Conservation (phyloP, 371 early-diverging fungal genomes). For the Mortierella sp. region DNA sequence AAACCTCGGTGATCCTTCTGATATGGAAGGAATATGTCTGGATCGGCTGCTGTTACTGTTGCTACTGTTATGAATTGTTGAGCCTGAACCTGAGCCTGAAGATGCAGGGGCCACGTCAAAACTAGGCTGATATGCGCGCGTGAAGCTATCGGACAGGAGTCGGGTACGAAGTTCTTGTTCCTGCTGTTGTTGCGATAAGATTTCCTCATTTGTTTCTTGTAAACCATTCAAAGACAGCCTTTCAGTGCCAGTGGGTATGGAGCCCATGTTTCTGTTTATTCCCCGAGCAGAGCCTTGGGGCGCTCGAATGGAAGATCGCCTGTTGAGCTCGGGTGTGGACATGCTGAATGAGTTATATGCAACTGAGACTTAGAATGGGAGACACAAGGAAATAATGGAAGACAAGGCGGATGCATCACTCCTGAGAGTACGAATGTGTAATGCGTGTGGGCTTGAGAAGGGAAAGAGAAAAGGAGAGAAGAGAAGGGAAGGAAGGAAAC, state of each 20-base stretch:
- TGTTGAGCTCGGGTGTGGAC: constrained; percentile 23
- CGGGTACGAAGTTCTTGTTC: constrained; percentile 20
- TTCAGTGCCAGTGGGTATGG: neutral
- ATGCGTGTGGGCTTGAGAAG: no score
- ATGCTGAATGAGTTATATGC: constrained; percentile 1
- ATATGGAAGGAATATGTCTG: no score
- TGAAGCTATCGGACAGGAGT: constrained; percentile 25
- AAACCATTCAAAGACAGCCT: neutral
- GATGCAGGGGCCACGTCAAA: constrained; percentile 3
- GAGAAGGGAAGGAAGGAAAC: neutral
- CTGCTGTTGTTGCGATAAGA: neutral
- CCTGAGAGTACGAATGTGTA: neutral
- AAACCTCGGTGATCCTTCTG: neutral
- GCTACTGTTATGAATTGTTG: neutral
- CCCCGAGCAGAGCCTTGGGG: constrained; percentile 3
- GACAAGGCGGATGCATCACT: neutral
- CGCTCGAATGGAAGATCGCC: constrained; percentile 22
- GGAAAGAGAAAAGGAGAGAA: neutral
- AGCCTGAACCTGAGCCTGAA: neutral
- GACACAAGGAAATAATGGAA: neutral
- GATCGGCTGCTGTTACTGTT: neutral
- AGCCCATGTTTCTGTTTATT: no score
- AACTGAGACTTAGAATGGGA: constrained; percentile 1
- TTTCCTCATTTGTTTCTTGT: neutral
- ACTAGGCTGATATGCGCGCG: constrained; percentile 27